Evolutionary conservation across 2,329 filamentous ascomycete species (phyloP).

Genomic region (Corinectria fuckeliana): DNA sequence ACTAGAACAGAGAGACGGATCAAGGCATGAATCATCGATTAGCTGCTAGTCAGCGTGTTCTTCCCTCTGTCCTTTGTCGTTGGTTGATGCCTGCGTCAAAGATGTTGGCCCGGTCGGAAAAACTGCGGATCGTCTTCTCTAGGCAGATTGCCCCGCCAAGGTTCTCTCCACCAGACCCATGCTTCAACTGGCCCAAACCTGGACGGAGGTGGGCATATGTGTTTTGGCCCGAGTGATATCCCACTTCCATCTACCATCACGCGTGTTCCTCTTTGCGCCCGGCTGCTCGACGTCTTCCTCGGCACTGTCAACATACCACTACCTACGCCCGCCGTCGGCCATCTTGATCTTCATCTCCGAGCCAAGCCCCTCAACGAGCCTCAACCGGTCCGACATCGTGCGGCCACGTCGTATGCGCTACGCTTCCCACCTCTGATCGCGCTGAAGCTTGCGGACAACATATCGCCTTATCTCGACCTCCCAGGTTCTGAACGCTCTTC

Average conservation of each 20-base stretch:
- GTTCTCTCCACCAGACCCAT: conserved; percentile 27
- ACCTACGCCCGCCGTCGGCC: conserved; percentile 13
- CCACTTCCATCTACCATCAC: conserved; percentile 34
- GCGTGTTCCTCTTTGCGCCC: conserved; percentile 17
- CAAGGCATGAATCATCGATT: background rate
- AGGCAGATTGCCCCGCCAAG: conserved; percentile 44
- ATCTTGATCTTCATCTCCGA: conserved; percentile 10
- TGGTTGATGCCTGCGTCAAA: background rate
- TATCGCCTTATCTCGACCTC: conserved; percentile 1
- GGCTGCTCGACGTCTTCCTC: conserved; percentile 19
- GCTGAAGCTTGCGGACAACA: conserved; percentile 27
- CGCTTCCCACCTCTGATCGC: conserved; percentile 27
- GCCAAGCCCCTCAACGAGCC: conserved; percentile 14
- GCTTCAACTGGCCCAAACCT: conserved; percentile 27
- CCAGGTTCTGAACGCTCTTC: conserved; percentile 17
- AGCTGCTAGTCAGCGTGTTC: background rate
- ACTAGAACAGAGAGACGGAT: background rate
- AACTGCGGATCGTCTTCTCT: conserved; percentile 32
- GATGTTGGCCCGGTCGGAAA: conserved; percentile 39
- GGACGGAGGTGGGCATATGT: conserved; percentile 35
- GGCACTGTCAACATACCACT: conserved; percentile 15
- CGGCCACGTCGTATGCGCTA: conserved; percentile 37
- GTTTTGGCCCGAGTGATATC: conserved; percentile 38
- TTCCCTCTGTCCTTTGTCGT: background rate
- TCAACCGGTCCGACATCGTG: conserved; percentile 10